A percentile compares a stretch with the other conserved stretches of the same genome.
These are phyloP conservation scores for Cryptococcus maquisensis DNA, from an alignment of 1,284 basidiomycete genomes.

Conservation along the genomic window DNA sequence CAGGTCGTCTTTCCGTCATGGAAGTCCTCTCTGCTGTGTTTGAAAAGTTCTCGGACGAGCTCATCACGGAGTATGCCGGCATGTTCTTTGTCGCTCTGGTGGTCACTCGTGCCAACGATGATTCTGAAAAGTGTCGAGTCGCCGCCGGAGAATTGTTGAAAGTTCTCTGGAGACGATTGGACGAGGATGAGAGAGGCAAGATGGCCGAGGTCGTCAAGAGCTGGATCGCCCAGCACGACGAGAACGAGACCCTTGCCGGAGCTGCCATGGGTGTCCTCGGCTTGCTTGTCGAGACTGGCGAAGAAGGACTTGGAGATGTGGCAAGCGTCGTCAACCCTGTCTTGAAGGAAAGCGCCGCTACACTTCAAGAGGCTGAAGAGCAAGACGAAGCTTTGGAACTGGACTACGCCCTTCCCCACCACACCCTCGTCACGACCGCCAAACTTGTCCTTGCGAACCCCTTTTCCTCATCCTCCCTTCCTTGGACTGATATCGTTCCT, in stretches of 20 bases:
- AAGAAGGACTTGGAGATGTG: conserved; percentile 33
- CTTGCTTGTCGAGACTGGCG: conserved; percentile 55
- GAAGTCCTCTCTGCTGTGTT: conserved; percentile 81
- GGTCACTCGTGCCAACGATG: conserved; percentile 90
- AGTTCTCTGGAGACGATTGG: conserved; percentile 64
- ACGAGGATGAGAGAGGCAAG: conserved; percentile 57
- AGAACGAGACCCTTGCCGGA: conserved; percentile 31
- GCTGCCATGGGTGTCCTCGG: conserved; percentile 69
- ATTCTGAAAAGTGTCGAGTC: conserved; percentile 79
- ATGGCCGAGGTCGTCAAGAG: conserved; percentile 64
- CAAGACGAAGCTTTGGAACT: conserved; percentile 56
- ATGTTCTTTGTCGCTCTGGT: conserved; percentile 88
- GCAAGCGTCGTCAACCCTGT: conserved; percentile 56
- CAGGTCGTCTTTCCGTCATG: conserved; percentile 85
- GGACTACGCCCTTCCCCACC: conserved; percentile 82
- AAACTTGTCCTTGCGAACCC: conserved; percentile 61
- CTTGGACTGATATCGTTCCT: conserved; percentile 62
- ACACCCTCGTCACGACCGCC: conserved; percentile 63
- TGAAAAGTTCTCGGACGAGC: conserved; percentile 72
- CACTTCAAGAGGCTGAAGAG: conserved; percentile 45
- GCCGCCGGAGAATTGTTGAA: conserved; percentile 82
- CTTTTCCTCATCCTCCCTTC: conserved; percentile 54
- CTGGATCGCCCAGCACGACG: conserved; percentile 56
- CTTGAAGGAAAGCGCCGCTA: conserved; percentile 54
- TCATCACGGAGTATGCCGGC: conserved; percentile 79